Evolutionary conservation across 2,329 filamentous ascomycete genomes (phyloP), one percentile per base, ranked within the genome.

Genomic region (Dactylellina cionopaga): DNA sequence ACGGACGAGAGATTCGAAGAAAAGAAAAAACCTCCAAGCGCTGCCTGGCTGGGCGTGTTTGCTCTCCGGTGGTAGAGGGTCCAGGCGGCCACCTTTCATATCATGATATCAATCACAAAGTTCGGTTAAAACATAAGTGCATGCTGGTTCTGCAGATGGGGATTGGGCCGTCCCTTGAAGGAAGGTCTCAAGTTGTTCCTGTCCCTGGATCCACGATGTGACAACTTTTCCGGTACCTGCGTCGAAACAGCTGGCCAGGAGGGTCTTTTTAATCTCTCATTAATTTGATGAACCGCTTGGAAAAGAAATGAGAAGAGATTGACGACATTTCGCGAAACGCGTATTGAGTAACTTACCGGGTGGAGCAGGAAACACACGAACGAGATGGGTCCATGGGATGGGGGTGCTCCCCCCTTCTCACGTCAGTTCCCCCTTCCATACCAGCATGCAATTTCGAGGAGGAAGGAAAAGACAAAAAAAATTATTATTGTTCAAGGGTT

Each of bases 401-500:
- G 19, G 49, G 51, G 29, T 22, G 19, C 24, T 27, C 35, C 17
- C 24, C 47, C 46, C 17, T 37, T 55, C 65, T 63, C 55, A 41
- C 25, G 15, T 44, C 35, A 56, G 24, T 52, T 59, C 33, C 68
- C 60, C 59, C 59, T 72, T 72, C 54, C 59, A 72, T 59, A n/a
- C n/a, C n/a, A n/a, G n/a, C n/a, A 52, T 59, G 59, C 39, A 72
- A 72, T 72, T 72, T 72, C 59, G 68, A 65, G 59, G 64, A 63
- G 24, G 19, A 58, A n/a, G n/a, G n/a, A n/a, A n/a, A n/a, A n/a
- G n/a, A n/a, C n/a, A n/a, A 43, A 58, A 43, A 25, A 46, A 39
- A 39, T 13, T 41, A 35, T 55, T 55, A 25, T 3, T 22, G 33
- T 41, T 41, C 35, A 39, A 15, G 51, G 51, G 51, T 43, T 43